Conservation (phyloP, 75 land plant species). For the Pinus albicaulis region DNA sequence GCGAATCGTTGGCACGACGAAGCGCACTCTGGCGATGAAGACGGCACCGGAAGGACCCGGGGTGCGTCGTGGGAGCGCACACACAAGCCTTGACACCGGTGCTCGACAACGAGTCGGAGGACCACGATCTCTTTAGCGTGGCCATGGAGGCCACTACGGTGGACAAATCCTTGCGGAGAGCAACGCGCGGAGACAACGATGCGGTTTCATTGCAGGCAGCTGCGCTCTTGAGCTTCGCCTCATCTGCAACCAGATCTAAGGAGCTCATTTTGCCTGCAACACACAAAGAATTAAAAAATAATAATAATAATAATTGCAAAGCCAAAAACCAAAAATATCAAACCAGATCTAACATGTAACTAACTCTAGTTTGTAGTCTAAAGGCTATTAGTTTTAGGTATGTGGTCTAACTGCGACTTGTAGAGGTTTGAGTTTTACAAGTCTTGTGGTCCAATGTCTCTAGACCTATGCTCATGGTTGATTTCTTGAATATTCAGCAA, state of each 20-base stretch:
- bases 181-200: background rate
- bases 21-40: background rate
- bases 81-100: background rate
- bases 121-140: background rate
- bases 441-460: too few relatives aligned
- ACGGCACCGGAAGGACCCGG: conserved; percentile 4
- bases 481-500: too few relatives aligned
- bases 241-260: background rate
- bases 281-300: too few relatives aligned
- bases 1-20: too few relatives aligned
- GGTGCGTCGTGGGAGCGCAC: conserved; percentile 1
- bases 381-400: too few relatives aligned
- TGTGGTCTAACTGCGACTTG: too few relatives aligned
- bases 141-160: background rate
- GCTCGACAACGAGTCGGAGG: background rate
- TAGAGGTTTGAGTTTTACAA: too few relatives aligned
- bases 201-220: background rate
- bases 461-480: too few relatives aligned
- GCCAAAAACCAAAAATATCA: too few relatives aligned
- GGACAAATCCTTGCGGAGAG: background rate
- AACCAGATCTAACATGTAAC: too few relatives aligned
- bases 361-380: too few relatives aligned
- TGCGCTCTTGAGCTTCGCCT: background rate
- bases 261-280: background rate
- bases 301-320: too few relatives aligned